Evolutionary conservation across 352 stramenopile species (phyloP).

Genomic region (Phytophthora hibernalis): DNA sequence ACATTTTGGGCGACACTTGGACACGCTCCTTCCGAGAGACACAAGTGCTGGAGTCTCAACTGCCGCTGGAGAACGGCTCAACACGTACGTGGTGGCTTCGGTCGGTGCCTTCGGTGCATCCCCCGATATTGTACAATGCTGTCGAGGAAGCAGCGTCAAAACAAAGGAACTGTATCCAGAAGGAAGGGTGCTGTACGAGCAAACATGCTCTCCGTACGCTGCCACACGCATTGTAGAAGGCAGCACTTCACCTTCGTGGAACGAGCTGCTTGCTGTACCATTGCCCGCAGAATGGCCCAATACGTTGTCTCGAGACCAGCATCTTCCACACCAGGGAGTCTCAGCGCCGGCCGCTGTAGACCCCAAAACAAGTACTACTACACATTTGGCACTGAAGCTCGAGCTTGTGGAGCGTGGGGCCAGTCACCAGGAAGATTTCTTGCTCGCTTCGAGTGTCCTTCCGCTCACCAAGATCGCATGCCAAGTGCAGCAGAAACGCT

Average conservation of each 20-base stretch:
- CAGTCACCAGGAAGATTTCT: conserved; percentile 72
- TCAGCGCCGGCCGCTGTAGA: not conserved
- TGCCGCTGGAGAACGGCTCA: conserved; percentile 10
- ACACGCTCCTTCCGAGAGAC: conserved; percentile 21
- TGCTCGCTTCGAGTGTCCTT: conserved; percentile 44
- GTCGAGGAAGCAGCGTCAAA: conserved; percentile 17
- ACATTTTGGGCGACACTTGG: conserved; percentile 54
- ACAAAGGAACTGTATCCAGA: conserved; percentile 2
- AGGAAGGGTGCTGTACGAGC: conserved; percentile 46
- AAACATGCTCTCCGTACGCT: conserved; percentile 66
- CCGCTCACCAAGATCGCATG: conserved; percentile 33
- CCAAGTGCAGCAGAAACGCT: conserved; percentile 31
- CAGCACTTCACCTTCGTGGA: conserved; percentile 53
- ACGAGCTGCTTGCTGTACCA: conserved; percentile 71
- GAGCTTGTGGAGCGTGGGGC: conserved; percentile 68
- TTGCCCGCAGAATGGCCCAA: conserved; percentile 53
- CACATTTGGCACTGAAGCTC: conserved; percentile 40
- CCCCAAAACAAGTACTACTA: not conserved
- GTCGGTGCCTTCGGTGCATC: conserved; percentile 35
- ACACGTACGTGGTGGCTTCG: conserved; percentile 47
- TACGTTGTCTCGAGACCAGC: not conserved
- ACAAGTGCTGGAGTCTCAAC: not conserved
- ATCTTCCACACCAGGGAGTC: conserved; percentile 5
- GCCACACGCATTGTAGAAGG: conserved; percentile 65
- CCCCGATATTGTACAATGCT: conserved; percentile 7